Evolutionary conservation across 805 yeast genomes (phyloP).

Genomic region (Wickerhamiella bombiphila): DNA sequence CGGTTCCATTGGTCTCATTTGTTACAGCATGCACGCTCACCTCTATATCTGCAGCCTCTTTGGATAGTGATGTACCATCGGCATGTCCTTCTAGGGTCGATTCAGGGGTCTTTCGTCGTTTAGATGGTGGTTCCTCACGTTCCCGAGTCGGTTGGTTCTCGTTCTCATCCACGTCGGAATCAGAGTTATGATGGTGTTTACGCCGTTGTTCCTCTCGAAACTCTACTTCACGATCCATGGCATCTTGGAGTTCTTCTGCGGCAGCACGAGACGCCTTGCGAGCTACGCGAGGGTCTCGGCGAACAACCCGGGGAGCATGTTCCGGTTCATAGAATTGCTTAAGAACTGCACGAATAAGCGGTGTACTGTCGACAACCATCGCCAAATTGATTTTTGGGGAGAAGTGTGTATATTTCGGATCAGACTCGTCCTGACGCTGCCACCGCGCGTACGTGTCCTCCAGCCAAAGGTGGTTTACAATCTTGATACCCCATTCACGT

Average conservation of each 20-base stretch:
- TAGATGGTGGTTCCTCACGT: background rate
- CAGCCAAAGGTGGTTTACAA: conserved; percentile 76
- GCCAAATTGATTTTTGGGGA: conserved; percentile 31
- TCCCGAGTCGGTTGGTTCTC: background rate
- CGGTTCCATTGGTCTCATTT: background rate
- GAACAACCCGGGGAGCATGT: background rate
- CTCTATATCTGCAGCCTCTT: background rate
- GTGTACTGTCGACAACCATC: conserved; percentile 39
- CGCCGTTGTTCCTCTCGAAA: conserved; percentile 3
- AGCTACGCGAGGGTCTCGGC: conserved; percentile 13
- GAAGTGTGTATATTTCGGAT: conserved; percentile 35
- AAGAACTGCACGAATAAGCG: conserved; percentile 31
- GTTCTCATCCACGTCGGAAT: background rate
- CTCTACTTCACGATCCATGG: conserved; percentile 30
- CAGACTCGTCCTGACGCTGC: conserved; percentile 34
- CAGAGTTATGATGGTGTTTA: background rate
- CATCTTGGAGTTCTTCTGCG: conserved; percentile 43
- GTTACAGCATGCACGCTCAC: background rate
- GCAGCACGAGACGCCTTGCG: conserved; percentile 51
- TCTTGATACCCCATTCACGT: conserved; percentile 45
- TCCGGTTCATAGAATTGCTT: conserved; percentile 25
- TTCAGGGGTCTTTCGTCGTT: too few species aligned
- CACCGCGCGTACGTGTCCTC: conserved; percentile 63
- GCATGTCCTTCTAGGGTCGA: too few species aligned
- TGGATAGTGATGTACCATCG: background rate